phyloP scores from a whole-genome alignment of 2,329 filamentous ascomycete genomes.

The Scolecobasidium constrictum region DNA sequence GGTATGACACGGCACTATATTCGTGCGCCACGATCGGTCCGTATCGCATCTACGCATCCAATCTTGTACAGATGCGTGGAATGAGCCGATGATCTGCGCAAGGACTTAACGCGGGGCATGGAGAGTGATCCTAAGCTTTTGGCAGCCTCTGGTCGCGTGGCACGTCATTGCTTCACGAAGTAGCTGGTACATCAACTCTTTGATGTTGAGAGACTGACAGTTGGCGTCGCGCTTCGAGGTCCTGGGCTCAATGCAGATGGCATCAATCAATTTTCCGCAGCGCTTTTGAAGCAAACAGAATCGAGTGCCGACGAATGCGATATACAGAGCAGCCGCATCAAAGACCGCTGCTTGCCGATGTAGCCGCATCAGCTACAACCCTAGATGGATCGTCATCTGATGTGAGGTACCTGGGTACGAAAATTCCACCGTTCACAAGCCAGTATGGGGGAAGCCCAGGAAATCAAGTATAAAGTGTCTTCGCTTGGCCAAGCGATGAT shows the following conservation, averaged over 20 bases:
- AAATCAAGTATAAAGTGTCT: not conserved
- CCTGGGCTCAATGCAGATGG: not conserved
- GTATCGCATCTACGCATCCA: not conserved
- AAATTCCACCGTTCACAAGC: not conserved
- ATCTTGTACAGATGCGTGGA: no score
- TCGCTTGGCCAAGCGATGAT: not conserved
- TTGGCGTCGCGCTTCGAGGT: not conserved
- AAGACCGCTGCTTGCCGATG: no score
- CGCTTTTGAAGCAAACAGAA: not conserved
- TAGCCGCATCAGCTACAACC: no score
- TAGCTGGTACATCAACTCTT: not conserved
- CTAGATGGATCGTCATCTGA: not conserved
- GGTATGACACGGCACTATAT: no score
- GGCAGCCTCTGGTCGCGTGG: not conserved
- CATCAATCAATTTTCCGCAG: not conserved
- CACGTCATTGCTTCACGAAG: not conserved
- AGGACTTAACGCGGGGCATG: not conserved
- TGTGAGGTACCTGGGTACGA: not conserved
- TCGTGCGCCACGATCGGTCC: not conserved
- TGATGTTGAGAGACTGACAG: not conserved
- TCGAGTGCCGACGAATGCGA: not conserved
- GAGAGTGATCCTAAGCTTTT: not conserved
- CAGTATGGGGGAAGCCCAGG: not conserved
- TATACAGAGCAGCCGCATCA: no score
- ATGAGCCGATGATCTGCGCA: not conserved